A percentile compares a stretch with the other conserved stretches of the same genome.
Conservation (phyloP, 768 basidiomycete species). For the Fomitopsis serialis region DNA sequence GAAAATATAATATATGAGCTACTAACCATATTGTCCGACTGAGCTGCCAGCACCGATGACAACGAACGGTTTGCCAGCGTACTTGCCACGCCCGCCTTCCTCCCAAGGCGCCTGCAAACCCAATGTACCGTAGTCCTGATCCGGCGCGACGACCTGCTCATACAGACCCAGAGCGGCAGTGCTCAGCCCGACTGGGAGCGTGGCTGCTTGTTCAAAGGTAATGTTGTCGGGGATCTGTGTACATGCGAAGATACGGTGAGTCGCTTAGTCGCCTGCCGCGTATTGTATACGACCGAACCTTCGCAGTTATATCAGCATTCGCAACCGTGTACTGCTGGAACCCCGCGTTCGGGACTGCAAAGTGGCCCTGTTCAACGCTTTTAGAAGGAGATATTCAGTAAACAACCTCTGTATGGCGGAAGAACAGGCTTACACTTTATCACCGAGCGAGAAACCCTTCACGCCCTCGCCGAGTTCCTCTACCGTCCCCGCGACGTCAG, state of each 20-base stretch:
- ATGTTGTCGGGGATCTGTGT: constrained; percentile 30
- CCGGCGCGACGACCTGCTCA: not conserved
- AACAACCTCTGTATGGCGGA: too few relatives aligned
- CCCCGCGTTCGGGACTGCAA: not conserved
- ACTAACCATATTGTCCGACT: constrained; percentile 26
- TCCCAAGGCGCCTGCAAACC: constrained; percentile 24
- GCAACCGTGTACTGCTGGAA: constrained; percentile 20
- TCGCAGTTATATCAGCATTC: constrained; percentile 15
- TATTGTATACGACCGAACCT: constrained; percentile 8
- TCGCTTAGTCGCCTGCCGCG: not conserved
- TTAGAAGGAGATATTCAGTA: too few relatives aligned
- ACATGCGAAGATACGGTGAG: not conserved
- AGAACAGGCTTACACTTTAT: constrained; percentile 21
- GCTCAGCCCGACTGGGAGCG: constrained; percentile 32
- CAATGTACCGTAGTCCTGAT: constrained; percentile 13
- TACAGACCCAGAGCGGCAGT: constrained; percentile 19
- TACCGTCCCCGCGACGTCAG: constrained; percentile 28
- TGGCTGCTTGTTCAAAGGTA: constrained; percentile 33
- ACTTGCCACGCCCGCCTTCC: constrained; percentile 21
- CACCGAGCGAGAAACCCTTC: constrained; percentile 19
- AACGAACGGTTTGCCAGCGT: constrained; percentile 26
- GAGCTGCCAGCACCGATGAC: constrained; percentile 22
- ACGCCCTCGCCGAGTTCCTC: constrained; percentile 23
- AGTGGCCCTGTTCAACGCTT: constrained; percentile 6
- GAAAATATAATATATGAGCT: not conserved